Conservation (phyloP, 2,329 filamentous ascomycete species). For the Aspergillus novofumigatus region DNA sequence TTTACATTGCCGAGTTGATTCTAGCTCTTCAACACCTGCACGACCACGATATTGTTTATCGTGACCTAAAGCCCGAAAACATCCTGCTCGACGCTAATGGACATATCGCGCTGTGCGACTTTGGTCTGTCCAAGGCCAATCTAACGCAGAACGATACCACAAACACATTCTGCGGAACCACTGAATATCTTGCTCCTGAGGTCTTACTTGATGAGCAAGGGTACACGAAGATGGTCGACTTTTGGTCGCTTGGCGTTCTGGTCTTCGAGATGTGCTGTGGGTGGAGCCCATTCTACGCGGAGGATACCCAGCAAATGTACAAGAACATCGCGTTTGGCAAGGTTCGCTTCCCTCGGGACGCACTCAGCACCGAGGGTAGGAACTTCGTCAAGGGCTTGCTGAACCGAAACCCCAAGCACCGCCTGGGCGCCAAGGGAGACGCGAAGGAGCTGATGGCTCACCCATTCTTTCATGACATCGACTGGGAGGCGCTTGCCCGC, state of each 20-base stretch:
- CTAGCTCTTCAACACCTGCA: constrained; percentile 92
- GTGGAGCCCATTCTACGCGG: constrained; percentile 98
- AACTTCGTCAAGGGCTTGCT: constrained; percentile 98
- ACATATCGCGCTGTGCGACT: constrained; percentile 96
- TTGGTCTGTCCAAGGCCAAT: constrained; percentile 95
- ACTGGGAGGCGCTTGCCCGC: constrained; percentile 82
- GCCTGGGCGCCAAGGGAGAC: constrained; percentile 84
- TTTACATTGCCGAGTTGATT: constrained; percentile 97
- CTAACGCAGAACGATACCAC: constrained; percentile 95
- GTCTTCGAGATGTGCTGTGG: constrained; percentile 99
- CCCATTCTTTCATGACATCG: constrained; percentile 88
- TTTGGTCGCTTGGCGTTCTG: constrained; percentile 95
- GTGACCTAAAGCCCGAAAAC: constrained; percentile 96
- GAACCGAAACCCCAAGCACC: constrained; percentile 94
- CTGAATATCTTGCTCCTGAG: constrained; percentile 93
- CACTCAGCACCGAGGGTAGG: constrained; percentile 85
- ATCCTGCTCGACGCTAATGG: constrained; percentile 95
- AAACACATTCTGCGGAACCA: constrained; percentile 98
- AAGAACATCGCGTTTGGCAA: constrained; percentile 99
- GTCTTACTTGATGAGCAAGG: constrained; percentile 93
- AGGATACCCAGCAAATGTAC: constrained; percentile 99
- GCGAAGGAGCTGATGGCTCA: constrained; percentile 92
- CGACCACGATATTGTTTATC: constrained; percentile 95
- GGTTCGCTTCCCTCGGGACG: constrained; percentile 91
- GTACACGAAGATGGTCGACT: constrained; percentile 99